Conservation (phyloP, 1,284 basidiomycete genomes). For the Fomitopsis palustris region DNA sequence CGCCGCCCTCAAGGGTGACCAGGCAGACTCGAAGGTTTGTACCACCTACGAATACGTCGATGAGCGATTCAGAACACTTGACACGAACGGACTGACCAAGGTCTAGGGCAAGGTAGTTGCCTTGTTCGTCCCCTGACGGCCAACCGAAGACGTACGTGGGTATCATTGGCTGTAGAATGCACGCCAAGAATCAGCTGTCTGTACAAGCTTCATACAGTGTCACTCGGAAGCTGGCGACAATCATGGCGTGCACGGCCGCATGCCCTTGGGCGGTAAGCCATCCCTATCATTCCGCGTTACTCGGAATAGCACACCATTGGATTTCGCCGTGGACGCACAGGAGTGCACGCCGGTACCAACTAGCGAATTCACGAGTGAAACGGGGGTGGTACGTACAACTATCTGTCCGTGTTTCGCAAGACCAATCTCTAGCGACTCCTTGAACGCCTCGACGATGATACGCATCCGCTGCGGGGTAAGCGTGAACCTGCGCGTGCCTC, state of each 20-base stretch:
- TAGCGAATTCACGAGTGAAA: neutral
- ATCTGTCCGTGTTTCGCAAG: conserved; percentile 82
- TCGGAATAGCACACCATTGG: neutral
- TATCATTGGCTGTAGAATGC: conserved; percentile 76
- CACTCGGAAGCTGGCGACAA: too few species aligned
- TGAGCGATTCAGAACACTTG: neutral
- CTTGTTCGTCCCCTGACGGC: conserved; percentile 88
- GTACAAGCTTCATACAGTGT: neutral
- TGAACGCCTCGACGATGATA: conserved; percentile 96
- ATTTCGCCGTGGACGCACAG: neutral
- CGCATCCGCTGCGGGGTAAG: conserved; percentile 93
- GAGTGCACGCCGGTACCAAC: neutral
- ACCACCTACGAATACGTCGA: conserved; percentile 51
- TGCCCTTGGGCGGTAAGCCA: neutral
- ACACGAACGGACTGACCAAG: conserved; percentile 58
- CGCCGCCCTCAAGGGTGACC: conserved; percentile 86
- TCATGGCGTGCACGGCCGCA: neutral
- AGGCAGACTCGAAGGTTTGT: conserved; percentile 98
- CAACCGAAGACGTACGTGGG: conserved; percentile 98
- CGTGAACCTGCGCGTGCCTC: conserved; percentile 55
- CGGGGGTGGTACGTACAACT: conserved; percentile 65
- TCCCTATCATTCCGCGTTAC: neutral
- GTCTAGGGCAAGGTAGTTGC: conserved; percentile 92
- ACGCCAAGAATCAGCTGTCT: conserved; percentile 1
- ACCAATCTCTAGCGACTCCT: conserved; percentile 87